Percentiles rank a stretch among this genome's conserved stretches.
These are phyloP conservation scores for Dentiscutata heterogama DNA, from an alignment of 371 early-diverging fungal genomes.

Conservation along the genomic window DNA sequence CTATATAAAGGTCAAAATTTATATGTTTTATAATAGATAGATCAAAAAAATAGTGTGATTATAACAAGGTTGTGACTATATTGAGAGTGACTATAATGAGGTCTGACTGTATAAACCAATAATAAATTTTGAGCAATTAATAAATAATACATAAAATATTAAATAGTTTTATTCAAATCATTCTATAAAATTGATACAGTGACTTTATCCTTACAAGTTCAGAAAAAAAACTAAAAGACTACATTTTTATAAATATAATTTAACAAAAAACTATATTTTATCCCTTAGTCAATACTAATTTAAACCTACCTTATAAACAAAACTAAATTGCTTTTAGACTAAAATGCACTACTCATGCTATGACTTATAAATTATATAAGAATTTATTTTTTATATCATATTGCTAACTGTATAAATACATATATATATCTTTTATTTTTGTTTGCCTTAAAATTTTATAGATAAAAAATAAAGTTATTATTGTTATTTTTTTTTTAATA, in stretches of 20 bases:
- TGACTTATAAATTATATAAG: neutral
- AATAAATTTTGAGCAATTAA: too few species aligned
- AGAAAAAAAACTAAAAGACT: neutral
- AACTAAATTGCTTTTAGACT: neutral
- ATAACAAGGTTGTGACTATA: too few species aligned
- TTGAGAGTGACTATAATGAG: too few species aligned
- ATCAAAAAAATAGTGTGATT: too few species aligned
- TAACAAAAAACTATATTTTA: neutral
- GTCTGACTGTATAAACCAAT: too few species aligned
- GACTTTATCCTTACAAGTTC: too few species aligned
- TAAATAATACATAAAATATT: too few species aligned
- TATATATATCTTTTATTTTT: neutral
- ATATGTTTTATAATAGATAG: too few species aligned
- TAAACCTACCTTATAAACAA: neutral
- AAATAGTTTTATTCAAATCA: neutral
- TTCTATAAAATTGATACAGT: neutral
- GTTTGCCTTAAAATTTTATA: slow-evolving; percentile 8
- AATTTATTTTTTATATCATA: neutral
- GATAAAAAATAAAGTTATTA: slow-evolving; percentile 12
- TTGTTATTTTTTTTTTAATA: too few species aligned
- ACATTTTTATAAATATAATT: neutral
- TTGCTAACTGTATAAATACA: neutral
- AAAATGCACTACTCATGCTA: neutral
- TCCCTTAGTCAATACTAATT: neutral
- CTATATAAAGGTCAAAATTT: too few species aligned